Base-by-base conservation (phyloP, 805 yeast species). In the Wickerhamiella occidentalis region DNA sequence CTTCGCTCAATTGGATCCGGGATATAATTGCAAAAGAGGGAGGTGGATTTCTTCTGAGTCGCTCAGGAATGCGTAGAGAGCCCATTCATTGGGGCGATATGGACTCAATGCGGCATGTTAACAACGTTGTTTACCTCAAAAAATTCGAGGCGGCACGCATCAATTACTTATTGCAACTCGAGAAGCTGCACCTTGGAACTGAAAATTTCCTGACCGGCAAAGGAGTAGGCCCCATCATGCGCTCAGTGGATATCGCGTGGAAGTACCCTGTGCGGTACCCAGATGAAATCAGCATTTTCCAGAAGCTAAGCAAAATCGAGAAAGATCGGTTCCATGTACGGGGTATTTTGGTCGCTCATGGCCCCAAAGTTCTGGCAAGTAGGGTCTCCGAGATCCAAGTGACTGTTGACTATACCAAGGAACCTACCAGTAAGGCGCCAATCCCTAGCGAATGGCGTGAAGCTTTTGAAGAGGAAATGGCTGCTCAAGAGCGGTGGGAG, bases 101-200 rank as follows among this genome's bases (percentile, higher is more conserved):
- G 52, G 67, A 63, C 49, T 40, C 52, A 1, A 62, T 63, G 54
- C 50, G 55, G 30, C 67, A 63, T 38, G 66, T 63, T 17, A 63
- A 63, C 52, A 63, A 63, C 44, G 65, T 60, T 33, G 52, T 48
- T 3, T 63, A 63, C 43, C 53, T 63, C 29, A 60, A 60, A 35
- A 63, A 64, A 62, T 63, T 63, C 45, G 67, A 63, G 45, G 36
- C 48, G 21, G 64, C 64, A 1, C 53, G 66, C 21, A 61, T 61
- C 40, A 60, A 63, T 44, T 45, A 49, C 50, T 56, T 59, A 42
- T 25, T 38, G n/a, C 44, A 40, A 9, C 28, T 54, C 17, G 54
- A 54, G 6, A 25, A 45, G 9, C 26, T 48, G 18, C 47, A 11
- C 30, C 44, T 47, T 5, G 57, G 53, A 13, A 53, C 55, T 15